Evolutionary conservation across 495 filamentous ascomycete genomes (phyloP).

Genomic region (Xeromyces bisporus): DNA sequence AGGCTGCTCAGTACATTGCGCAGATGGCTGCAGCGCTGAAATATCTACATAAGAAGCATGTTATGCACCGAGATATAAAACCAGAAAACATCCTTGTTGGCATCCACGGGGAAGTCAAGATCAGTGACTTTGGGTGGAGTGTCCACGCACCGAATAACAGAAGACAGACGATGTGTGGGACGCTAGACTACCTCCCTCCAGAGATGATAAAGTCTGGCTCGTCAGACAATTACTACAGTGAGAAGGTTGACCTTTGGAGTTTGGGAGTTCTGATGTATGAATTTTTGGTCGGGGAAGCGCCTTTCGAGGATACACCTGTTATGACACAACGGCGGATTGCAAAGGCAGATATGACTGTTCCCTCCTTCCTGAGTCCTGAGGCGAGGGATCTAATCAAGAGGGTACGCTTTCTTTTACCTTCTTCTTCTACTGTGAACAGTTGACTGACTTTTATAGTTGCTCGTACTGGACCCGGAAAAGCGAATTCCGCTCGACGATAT

Average conservation of each 20-base stretch:
- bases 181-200: constrained; percentile 88
- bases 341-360: constrained; percentile 80
- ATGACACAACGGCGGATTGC: constrained; percentile 91
- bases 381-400: constrained; percentile 84
- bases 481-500: constrained; percentile 80
- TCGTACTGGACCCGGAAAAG: constrained; percentile 90
- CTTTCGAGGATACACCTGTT: constrained; percentile 86
- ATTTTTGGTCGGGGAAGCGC: constrained; percentile 88
- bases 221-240: constrained; percentile 72
- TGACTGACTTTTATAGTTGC: constrained; percentile 53
- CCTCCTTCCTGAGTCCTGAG: constrained; percentile 76
- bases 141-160: constrained; percentile 94
- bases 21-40: constrained; percentile 90
- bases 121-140: constrained; percentile 96
- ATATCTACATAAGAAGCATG: constrained; percentile 93
- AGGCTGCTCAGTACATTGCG: constrained; percentile 92
- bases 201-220: constrained; percentile 83
- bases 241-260: constrained; percentile 94
- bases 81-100: constrained; percentile 96
- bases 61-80: constrained; percentile 98
- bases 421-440: too few species aligned
- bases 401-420: constrained; percentile 32
- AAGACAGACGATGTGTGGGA: constrained; percentile 90
- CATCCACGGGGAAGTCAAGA: constrained; percentile 96
- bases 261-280: constrained; percentile 92